A percentile compares a stretch with the other conserved stretches of the same genome.
Evolutionary conservation across 768 basidiomycete genomes (phyloP).

Genomic region (Rhodotorula graminis): DNA sequence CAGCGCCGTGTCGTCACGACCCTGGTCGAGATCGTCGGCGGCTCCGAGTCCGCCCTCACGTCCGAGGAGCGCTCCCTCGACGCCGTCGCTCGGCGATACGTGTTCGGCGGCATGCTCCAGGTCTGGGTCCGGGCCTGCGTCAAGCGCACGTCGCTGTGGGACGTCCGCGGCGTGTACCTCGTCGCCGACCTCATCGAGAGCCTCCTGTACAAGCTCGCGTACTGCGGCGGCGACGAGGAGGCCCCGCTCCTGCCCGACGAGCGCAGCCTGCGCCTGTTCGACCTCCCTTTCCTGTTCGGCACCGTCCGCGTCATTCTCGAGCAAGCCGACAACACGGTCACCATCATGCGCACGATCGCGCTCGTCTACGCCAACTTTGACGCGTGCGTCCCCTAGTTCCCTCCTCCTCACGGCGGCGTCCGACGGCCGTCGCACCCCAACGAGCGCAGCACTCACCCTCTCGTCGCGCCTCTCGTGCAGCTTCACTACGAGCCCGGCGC

Average conservation of each 20-base stretch:
- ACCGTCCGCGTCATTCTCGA: constrained; percentile 48
- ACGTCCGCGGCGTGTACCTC: constrained; percentile 50
- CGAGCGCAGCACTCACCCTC: too few relatives aligned
- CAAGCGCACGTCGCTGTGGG: constrained; percentile 49
- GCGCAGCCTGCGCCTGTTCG: constrained; percentile 44
- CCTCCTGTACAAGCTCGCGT: constrained; percentile 47
- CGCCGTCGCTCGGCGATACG: constrained; percentile 23
- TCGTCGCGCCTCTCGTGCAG: constrained; percentile 19
- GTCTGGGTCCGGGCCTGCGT: constrained; percentile 48
- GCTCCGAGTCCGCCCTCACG: neutral
- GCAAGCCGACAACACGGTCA: constrained; percentile 50
- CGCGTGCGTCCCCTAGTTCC: constrained; percentile 32
- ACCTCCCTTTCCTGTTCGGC: constrained; percentile 48
- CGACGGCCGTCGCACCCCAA: too few relatives aligned
- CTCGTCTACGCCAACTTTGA: constrained; percentile 52
- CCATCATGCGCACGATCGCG: constrained; percentile 49
- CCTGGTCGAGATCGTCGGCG: constrained; percentile 47
- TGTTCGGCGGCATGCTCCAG: constrained; percentile 49
- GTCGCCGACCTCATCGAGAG: constrained; percentile 51
- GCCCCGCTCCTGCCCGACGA: constrained; percentile 31
- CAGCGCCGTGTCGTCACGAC: constrained; percentile 50
- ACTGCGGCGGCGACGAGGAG: constrained; percentile 32
- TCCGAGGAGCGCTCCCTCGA: constrained; percentile 18
- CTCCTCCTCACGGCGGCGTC: neutral
- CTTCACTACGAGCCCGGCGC: constrained; percentile 40